A percentile compares a stretch with the other conserved stretches of the same genome.
These are phyloP conservation scores for Collariella sp. DNA, from an alignment of 495 filamentous ascomycete genomes.

Conservation along the genomic window DNA sequence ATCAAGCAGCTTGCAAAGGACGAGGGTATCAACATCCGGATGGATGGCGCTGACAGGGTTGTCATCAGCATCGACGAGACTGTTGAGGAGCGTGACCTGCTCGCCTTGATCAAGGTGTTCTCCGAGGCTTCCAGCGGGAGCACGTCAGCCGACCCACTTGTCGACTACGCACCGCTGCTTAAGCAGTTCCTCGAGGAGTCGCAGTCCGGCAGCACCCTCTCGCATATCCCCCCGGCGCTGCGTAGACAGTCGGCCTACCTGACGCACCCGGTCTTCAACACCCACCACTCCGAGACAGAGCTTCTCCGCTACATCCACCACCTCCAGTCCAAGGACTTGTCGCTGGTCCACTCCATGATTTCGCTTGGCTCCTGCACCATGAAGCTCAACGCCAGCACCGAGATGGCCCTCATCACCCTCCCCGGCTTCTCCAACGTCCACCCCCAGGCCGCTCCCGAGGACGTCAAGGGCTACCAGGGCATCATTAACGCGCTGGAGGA, in stretches of 20 bases:
- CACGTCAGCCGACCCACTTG: background rate
- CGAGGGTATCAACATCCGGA: constrained; percentile 22
- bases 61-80: constrained; percentile 40
- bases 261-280: constrained; percentile 94
- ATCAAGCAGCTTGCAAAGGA: constrained; percentile 10
- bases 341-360: constrained; percentile 96
- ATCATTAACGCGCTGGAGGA: constrained; percentile 64
- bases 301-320: constrained; percentile 92
- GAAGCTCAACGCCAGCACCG: constrained; percentile 95
- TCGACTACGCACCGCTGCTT: constrained; percentile 15
- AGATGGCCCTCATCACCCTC: constrained; percentile 78
- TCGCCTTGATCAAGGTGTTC: constrained; percentile 24
- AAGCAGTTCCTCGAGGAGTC: constrained; percentile 27
- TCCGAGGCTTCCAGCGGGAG: background rate
- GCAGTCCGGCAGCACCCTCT: constrained; percentile 27
- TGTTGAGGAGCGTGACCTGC: constrained; percentile 23
- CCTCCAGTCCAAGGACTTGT: constrained; percentile 91
- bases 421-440: constrained; percentile 81
- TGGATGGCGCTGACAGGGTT: constrained; percentile 18
- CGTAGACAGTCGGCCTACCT: constrained; percentile 69
- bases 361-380: constrained; percentile 98
- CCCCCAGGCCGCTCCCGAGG: constrained; percentile 60
- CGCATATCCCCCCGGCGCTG: constrained; percentile 51
- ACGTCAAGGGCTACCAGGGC: constrained; percentile 58
- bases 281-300: constrained; percentile 93